Evolutionary conservation across 345 rosid species (phyloP), one percentile per base, ranked within the genome.

Genomic region (Lumnitzera racemosa): DNA sequence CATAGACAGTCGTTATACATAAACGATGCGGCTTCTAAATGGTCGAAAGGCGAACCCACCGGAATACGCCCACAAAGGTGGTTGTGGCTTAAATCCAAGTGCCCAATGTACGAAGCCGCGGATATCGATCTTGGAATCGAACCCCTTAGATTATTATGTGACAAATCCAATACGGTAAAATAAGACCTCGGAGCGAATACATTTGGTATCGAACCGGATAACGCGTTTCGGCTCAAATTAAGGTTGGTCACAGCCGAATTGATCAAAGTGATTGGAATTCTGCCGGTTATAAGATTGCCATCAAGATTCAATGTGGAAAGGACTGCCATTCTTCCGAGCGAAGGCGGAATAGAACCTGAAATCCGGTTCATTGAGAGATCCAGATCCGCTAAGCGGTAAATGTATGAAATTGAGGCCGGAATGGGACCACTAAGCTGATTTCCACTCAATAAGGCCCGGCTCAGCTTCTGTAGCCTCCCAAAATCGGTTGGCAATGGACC

Each of bases 21-120:
- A 62, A 80, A 80, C 51, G 81, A 80, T 56, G 84, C 23, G 15
- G 81, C 78, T 63, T 76, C 84, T 4, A 80, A 72, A 59, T 71
- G 76, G 51, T 80, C 69, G 46, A 80, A 80, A 16, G 80, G 81
- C 29, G 68, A 48, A 0, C 81, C 84, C 0, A 27, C 57, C 13
- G 81, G 84, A 55, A 80, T 76, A 61, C 47, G 59, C 51, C 84
- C 81, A 24, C 84, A 76, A 0, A 80, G 68, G 53, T 74, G 79
- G 70, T 80, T 80, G 49, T 80, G 72, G 59, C 84, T 80, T 74
- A 80, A 31, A 61, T 76, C 84, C 77, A 80, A 29, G 70, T 80
- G 81, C 13, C 84, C 81, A 24, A 80, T 69, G 58, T 49, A 80
- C 12, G 76, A 50, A 0, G 84, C 81, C 6, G 53, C 46, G 15